Percentiles rank a stretch among this genome's conserved stretches.
Conservation (phyloP, 2,329 filamentous ascomycete species). For the Neopestalotiopsis sp. region DNA sequence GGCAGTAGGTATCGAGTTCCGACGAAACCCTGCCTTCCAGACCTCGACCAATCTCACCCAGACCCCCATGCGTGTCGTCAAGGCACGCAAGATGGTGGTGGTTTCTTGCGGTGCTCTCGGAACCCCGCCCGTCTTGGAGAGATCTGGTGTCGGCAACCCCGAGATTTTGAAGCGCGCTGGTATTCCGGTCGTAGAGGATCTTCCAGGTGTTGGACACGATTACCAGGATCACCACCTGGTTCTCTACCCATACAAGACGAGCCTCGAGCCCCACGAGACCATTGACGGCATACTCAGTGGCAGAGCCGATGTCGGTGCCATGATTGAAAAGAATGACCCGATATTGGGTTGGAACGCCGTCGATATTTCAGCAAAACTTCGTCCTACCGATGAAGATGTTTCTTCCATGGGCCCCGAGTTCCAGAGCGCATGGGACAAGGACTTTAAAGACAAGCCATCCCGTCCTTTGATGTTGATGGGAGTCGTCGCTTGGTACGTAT, state of each 20-base stretch:
- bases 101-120: constrained; percentile 54
- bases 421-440: constrained; percentile 52
- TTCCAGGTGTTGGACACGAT: constrained; percentile 57
- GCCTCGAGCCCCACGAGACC: constrained; percentile 51
- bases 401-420: constrained; percentile 54
- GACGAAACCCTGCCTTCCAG: constrained; percentile 45
- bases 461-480: constrained; percentile 49
- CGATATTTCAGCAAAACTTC: constrained; percentile 55
- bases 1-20: constrained; percentile 54
- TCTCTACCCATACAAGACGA: constrained; percentile 54
- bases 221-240: constrained; percentile 58
- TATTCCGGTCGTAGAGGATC: constrained; percentile 52
- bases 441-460: constrained; percentile 47
- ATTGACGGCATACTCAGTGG: constrained; percentile 34
- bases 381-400: constrained; percentile 55
- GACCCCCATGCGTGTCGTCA: constrained; percentile 39
- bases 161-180: constrained; percentile 47
- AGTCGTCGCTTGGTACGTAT: constrained; percentile 35
- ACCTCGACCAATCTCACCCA: constrained; percentile 23
- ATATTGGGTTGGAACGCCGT: constrained; percentile 59
- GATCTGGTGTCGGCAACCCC: constrained; percentile 64
- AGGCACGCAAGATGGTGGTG: constrained; percentile 59
- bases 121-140: constrained; percentile 62
- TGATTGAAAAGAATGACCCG: constrained; percentile 29
- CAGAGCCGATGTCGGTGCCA: constrained; percentile 31